A percentile compares a stretch with the other conserved stretches of the same genome.
Conservation (phyloP, 2,329 filamentous ascomycete genomes). For the Claviceps pusilla region DNA sequence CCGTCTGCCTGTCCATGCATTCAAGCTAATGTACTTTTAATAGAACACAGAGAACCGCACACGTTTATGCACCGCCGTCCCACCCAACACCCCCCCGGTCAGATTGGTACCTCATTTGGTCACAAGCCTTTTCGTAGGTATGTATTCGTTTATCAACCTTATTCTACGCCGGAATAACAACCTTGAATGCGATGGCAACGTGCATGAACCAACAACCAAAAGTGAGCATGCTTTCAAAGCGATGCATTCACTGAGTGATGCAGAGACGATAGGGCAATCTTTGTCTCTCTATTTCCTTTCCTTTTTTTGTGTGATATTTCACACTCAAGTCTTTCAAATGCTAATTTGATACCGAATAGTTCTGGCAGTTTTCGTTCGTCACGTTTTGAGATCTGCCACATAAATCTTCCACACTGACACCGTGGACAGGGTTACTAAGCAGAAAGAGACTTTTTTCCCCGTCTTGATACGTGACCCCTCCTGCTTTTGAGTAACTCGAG, state of each 20-base stretch:
- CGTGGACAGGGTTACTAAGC: background rate
- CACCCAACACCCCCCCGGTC: background rate
- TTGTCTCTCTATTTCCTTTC: background rate
- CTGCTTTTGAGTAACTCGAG: background rate
- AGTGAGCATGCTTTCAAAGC: background rate
- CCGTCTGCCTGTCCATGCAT: background rate
- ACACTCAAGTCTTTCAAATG: background rate
- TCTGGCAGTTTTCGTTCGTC: background rate
- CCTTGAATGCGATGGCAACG: background rate
- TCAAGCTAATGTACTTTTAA: conserved; percentile 1
- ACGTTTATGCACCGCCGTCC: background rate
- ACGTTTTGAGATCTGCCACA: background rate
- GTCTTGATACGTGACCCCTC: background rate
- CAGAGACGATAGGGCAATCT: background rate
- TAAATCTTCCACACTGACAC: background rate
- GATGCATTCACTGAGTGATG: background rate
- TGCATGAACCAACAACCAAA: conserved; percentile 2
- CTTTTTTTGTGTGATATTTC: background rate
- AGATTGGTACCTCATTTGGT: background rate
- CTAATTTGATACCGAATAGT: background rate
- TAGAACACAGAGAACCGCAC: background rate
- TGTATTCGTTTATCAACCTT: background rate
- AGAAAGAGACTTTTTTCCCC: background rate
- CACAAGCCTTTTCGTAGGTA: background rate
- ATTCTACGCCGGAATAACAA: background rate